These are phyloP conservation scores for Austroboletus niveus DNA, from an alignment of 1,284 basidiomycete genomes.

Conservation along the genomic window DNA sequence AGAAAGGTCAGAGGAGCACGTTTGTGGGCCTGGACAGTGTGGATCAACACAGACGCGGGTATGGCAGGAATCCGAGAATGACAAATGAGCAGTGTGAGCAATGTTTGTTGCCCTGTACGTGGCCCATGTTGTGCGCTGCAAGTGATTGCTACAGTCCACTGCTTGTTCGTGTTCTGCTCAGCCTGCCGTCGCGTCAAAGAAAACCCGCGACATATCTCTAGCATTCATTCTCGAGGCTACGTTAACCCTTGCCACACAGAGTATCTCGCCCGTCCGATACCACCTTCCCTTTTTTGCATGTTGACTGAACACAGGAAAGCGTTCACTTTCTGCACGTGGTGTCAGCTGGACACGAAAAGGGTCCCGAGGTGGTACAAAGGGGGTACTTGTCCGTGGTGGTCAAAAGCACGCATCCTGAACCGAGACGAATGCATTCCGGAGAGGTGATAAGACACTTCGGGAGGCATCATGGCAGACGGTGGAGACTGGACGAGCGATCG, in stretches of 20 bases:
- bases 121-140: conserved; percentile 18
- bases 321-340: conserved; percentile 29
- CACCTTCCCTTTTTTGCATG: conserved; percentile 21
- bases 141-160: conserved; percentile 5
- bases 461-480: conserved; percentile 24
- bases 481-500: conserved; percentile 5
- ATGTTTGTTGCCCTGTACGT: conserved; percentile 30
- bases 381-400: conserved; percentile 24
- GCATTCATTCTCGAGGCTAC: conserved; percentile 17
- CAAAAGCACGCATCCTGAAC: background rate
- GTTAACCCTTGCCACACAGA: conserved; percentile 3
- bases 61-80: conserved; percentile 12
- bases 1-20: conserved; percentile 20
- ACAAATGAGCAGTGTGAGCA: conserved; percentile 18
- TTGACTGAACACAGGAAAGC: conserved; percentile 23
- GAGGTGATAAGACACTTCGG: conserved; percentile 15
- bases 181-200: conserved; percentile 2
- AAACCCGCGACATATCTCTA: conserved; percentile 28
- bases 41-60: conserved; percentile 10
- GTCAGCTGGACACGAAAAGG: conserved; percentile 17
- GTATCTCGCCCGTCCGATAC: conserved; percentile 27
- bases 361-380: conserved; percentile 30
- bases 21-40: conserved; percentile 24
- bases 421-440: conserved; percentile 30
- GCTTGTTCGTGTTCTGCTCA: conserved; percentile 28